Evolutionary conservation across 1,284 basidiomycete species (phyloP).

Genomic region (Golubevia pallescens): DNA sequence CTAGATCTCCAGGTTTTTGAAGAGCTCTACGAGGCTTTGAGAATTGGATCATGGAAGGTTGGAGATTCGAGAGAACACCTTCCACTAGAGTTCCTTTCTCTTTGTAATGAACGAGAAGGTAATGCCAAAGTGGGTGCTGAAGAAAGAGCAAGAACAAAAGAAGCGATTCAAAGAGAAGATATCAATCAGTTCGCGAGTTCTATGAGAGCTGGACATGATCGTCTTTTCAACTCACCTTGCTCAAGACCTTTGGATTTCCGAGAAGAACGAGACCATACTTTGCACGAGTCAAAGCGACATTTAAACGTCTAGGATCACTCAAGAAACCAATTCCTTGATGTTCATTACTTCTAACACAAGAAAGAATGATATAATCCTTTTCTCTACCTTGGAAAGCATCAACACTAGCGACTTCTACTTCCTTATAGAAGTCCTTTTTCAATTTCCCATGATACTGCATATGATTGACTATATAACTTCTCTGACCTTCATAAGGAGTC

Average conservation of each 20-base stretch:
- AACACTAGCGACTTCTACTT: constrained; percentile 97
- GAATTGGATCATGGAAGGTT: constrained; percentile 98
- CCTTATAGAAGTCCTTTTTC: constrained; percentile 99
- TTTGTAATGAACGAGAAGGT: constrained; percentile 97
- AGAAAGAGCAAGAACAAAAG: neutral
- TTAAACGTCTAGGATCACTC: constrained; percentile 93
- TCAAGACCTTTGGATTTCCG: constrained; percentile 97
- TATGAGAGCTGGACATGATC: neutral
- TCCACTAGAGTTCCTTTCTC: constrained; percentile 93
- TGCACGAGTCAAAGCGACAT: constrained; percentile 94
- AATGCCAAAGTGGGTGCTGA: constrained; percentile 97
- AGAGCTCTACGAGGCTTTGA: constrained; percentile 82
- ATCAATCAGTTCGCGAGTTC: too few relatives aligned
- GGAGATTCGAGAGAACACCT: constrained; percentile 92
- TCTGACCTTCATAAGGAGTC: constrained; percentile 97
- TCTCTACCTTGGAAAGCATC: constrained; percentile 99
- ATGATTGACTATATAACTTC: constrained; percentile 98
- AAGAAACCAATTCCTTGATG: constrained; percentile 99
- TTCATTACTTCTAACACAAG: constrained; percentile 98
- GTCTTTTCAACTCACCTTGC: constrained; percentile 77
- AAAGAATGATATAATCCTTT: constrained; percentile 99
- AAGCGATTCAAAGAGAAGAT: too few relatives aligned
- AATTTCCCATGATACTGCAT: constrained; percentile 99
- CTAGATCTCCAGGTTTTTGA: constrained; percentile 52
- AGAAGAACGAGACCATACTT: constrained; percentile 98